Base-by-base conservation (phyloP, 139 green algal species). In the Chlorella sp. region DNA sequence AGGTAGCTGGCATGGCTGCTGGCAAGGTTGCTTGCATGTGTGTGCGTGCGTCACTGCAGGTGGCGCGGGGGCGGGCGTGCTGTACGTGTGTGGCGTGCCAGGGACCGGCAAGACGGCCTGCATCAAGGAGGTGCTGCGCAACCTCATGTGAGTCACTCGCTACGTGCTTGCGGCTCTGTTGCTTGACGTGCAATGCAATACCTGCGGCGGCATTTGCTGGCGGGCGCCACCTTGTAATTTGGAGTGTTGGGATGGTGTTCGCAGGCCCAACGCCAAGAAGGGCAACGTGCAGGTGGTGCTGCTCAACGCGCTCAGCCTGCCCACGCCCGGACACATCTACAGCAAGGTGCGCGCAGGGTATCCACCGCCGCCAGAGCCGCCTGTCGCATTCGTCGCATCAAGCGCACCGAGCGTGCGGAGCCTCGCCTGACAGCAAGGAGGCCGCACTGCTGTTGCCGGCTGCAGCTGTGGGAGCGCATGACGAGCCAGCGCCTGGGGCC, bases 41-140 rank as follows among this genome's bases (percentile, higher is more conserved):
- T n/a, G n/a, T n/a, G n/a, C n/a, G n/a, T n/a, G n/a, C n/a, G n/a
- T n/a, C n/a, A n/a, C n/a, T n/a, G 55, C 22, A 20, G 55, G 55
- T 64, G 73, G 77, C 27, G 49, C 66, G 2, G 69, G 62, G 24
- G 66, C 62, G 1, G 91, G 92, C 64, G 62, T 97, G 85, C 74
- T 98, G 71, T 99, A 99, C 81, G 88, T 99, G 55, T 93, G 83
- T 36, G 95, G 95, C 23, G 94, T 99, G 66, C 95, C 95, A 0
- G 95, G 95, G 42, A 99, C 95, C 0, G 95, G 95, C 76, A 98
- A 99, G 87, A 99, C 95, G 2, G 95, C 95, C 20, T 94, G 89
- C 0, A 88, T 96, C 36, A 88, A 81, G 72, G 86, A 93, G 80
- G 86, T 88, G 35, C 80, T 92, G 72, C 65, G 74, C 61, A 64